These are phyloP conservation scores for Cardiosporidium cionae DNA, from an alignment of 169 alveolate genomes.

Conservation along the genomic window DNA sequence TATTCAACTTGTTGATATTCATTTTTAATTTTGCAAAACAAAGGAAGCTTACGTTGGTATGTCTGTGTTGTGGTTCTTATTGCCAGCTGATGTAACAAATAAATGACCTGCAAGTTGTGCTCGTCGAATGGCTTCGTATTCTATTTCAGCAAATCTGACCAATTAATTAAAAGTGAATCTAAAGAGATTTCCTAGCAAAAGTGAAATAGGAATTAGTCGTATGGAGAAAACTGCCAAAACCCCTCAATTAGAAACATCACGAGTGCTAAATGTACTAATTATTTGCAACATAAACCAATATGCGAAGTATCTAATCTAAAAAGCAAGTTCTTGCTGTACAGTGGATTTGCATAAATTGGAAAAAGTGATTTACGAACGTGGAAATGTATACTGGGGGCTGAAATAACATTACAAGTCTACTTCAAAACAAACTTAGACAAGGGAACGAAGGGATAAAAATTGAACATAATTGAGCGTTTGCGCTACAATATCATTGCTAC, in stretches of 20 bases:
- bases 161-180: neutral
- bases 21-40: neutral
- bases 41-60: conserved; percentile 9
- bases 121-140: conserved; percentile 25
- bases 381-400: no score
- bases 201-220: neutral
- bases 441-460: no score
- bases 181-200: neutral
- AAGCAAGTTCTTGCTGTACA: no score
- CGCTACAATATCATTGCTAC: no score
- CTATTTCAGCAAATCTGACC: conserved; percentile 1
- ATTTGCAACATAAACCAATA: no score
- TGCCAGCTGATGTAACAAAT: conserved; percentile 29
- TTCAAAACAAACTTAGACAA: no score
- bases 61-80: conserved; percentile 25
- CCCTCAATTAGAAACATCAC: neutral
- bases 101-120: conserved; percentile 31
- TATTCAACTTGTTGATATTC: neutral
- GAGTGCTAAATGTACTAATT: neutral
- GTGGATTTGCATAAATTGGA: no score
- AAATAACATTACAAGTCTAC: no score
- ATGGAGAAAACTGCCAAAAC: neutral
- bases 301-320: no score
- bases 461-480: no score
- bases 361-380: no score